Evolutionary conservation across 1,139 yeast genomes (phyloP).

Genomic region (Candida glucosophila): DNA sequence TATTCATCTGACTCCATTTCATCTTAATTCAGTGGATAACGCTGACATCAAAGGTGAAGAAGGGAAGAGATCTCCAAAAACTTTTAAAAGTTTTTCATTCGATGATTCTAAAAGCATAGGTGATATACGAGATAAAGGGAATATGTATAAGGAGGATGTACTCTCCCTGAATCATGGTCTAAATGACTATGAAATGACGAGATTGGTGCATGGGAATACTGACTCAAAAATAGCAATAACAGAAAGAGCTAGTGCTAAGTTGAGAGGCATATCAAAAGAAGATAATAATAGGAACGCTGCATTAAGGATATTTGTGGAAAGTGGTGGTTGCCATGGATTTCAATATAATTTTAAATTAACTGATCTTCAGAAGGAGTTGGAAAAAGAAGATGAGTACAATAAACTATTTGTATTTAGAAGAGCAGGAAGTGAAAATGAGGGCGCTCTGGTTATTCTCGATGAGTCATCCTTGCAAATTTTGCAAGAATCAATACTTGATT

Average conservation of each 20-base stretch:
- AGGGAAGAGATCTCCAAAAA: conserved; percentile 7
- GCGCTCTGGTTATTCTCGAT: conserved; percentile 67
- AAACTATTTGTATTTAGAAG: conserved; percentile 53
- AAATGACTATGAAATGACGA: conserved; percentile 23
- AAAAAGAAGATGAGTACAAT: conserved; percentile 11
- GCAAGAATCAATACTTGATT: conserved; percentile 82
- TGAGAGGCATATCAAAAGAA: conserved; percentile 44
- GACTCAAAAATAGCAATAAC: conserved; percentile 32
- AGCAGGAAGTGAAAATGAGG: conserved; percentile 26
- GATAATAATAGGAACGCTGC: conserved; percentile 60
- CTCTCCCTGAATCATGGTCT: conserved; percentile 12
- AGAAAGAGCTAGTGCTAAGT: conserved; percentile 35
- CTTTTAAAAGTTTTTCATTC: conserved; percentile 20
- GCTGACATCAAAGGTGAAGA: no score
- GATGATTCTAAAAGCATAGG: conserved; percentile 12
- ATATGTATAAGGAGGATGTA: neutral
- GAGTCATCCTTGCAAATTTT: conserved; percentile 72
- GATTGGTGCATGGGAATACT: conserved; percentile 26
- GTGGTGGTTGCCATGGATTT: conserved; percentile 98
- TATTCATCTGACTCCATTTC: no score
- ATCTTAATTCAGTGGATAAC: no score
- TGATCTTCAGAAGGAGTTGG: conserved; percentile 34
- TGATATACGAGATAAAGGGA: neutral
- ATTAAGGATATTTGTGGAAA: conserved; percentile 73
- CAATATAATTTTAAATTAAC: conserved; percentile 73